These are phyloP conservation scores for Carex scoparia DNA, from an alignment of 176 grass and related monocot genomes.

Conservation along the genomic window DNA sequence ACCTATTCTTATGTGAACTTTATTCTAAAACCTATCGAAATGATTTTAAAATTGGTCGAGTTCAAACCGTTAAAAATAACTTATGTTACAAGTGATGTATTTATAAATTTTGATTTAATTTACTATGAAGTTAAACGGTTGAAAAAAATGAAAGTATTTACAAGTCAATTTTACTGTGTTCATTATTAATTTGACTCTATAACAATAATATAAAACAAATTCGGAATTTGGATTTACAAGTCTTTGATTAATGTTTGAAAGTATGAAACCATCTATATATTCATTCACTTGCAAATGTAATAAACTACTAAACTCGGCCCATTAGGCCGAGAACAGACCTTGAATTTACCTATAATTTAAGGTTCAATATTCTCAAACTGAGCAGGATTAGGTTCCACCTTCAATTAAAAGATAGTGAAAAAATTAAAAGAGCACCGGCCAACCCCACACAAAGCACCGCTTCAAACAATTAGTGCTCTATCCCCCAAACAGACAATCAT, in stretches of 20 bases:
- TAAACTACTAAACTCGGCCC: not conserved
- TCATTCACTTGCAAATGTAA: not conserved
- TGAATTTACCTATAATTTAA: not conserved
- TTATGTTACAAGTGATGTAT: too few species aligned
- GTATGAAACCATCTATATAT: too few species aligned
- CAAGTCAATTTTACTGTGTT: too few species aligned
- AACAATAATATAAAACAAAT: too few species aligned
- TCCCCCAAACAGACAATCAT: slow-evolving; percentile 17
- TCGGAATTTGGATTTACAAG: not conserved
- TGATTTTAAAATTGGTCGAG: too few species aligned
- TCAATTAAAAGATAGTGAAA: not conserved
- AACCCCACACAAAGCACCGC: slow-evolving; percentile 2
- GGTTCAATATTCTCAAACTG: not conserved
- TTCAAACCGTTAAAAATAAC: too few species aligned
- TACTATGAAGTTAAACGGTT: too few species aligned
- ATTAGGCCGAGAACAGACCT: not conserved
- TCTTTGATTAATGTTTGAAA: not conserved
- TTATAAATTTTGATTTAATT: too few species aligned
- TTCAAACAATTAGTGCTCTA: slow-evolving; percentile 3
- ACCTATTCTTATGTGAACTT: too few species aligned
- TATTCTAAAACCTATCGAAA: too few species aligned
- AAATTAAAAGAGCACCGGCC: not conserved
- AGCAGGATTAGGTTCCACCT: not conserved
- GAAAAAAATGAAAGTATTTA: too few species aligned
- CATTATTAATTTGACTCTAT: too few species aligned